Base-by-base conservation (phyloP, 2,329 filamentous ascomycete genomes). In the Cordyceps cicadae region DNA sequence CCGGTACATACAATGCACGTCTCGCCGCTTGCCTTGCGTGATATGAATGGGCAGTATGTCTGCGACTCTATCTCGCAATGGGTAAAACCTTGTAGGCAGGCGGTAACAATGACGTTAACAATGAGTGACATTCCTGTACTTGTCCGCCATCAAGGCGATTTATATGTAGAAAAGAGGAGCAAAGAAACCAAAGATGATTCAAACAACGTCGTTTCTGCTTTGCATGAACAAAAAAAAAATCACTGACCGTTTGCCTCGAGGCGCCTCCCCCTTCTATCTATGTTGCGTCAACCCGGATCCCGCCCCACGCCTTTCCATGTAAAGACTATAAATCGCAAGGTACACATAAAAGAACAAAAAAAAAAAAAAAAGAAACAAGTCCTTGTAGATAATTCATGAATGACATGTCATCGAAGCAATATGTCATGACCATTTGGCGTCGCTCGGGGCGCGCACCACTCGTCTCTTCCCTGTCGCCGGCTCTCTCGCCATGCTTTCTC, bases 371-470 rank as follows among this genome's bases (percentile, higher is more conserved):
- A n/a, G n/a, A 1, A 45, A 3, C 21, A 4, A 19, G 11, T 5
- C 43, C 43, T 46, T 39, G 29, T n/a, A 29, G 29, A 41, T 26
- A 15, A 46, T 46, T 46, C 12, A 48, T 48, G 26, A 48, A 48
- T 26, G 21, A 26, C 19, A 24, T 8, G 3, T 26, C 19, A 24
- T 26, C 19, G n/a, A 46, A 19, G 21, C 5, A 5, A n/a, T 17
- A 3, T 17, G 4, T 34, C 7, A 37, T 19, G 29, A 54, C 60
- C 60, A 59, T 26, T 24, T 46, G 29, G 45, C 51, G 19, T 62
- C 60, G 50, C 60, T 54, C 24, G 60, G 54, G 8, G 49, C 60
- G 7, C 55, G 48, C 12, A 43, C 39, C n/a, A 43, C 39, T n/a
- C 60, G 52, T 24, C 60, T 50, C 55, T 59, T 59, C 11, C 48